These are phyloP conservation scores for Malbranchea cinnamomea DNA, from an alignment of 2,329 filamentous ascomycete species.

Conservation along the genomic window DNA sequence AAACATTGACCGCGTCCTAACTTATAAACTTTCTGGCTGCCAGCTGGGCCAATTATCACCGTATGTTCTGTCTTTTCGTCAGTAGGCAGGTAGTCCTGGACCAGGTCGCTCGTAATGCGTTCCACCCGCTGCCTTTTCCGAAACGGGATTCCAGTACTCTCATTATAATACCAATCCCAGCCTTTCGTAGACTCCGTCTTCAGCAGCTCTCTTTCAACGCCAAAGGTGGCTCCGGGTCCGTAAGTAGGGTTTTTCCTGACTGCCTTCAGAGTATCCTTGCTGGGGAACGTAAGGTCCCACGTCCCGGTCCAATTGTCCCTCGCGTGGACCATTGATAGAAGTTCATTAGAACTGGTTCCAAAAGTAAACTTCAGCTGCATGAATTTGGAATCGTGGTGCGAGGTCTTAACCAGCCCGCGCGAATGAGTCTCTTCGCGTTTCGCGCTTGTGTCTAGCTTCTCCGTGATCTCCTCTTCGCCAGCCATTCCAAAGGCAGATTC, in stretches of 20 bases:
- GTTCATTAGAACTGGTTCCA: slow-evolving; percentile 35
- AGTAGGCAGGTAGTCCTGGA: slow-evolving; percentile 29
- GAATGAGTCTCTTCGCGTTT: slow-evolving; percentile 19
- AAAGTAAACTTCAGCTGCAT: slow-evolving; percentile 35
- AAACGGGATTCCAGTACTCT: slow-evolving; percentile 28
- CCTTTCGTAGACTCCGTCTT: slow-evolving; percentile 30
- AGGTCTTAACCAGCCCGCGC: slow-evolving; percentile 22
- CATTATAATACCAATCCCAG: slow-evolving; percentile 40
- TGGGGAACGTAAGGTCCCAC: slow-evolving; percentile 37
- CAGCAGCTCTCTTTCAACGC: slow-evolving; percentile 25
- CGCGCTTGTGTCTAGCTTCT: slow-evolving; percentile 4
- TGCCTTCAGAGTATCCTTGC: slow-evolving; percentile 22
- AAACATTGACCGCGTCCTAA: slow-evolving; percentile 29
- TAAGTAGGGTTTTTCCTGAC: slow-evolving; percentile 17
- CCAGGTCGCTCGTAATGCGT: slow-evolving; percentile 23
- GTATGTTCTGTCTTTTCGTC: slow-evolving; percentile 20
- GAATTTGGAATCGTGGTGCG: slow-evolving; percentile 26
- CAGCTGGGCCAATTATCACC: slow-evolving; percentile 37
- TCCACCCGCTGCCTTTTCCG: slow-evolving; percentile 25
- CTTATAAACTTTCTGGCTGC: slow-evolving; percentile 28
- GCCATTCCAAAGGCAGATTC: slow-evolving; percentile 4
- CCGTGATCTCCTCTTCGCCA: background rate
- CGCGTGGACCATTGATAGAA: slow-evolving; percentile 32
- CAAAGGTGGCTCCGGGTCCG: slow-evolving; percentile 30
- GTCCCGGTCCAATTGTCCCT: slow-evolving; percentile 35